Conservation (phyloP, 2,329 filamentous ascomycete species). For the Aureobasidium sp. region DNA sequence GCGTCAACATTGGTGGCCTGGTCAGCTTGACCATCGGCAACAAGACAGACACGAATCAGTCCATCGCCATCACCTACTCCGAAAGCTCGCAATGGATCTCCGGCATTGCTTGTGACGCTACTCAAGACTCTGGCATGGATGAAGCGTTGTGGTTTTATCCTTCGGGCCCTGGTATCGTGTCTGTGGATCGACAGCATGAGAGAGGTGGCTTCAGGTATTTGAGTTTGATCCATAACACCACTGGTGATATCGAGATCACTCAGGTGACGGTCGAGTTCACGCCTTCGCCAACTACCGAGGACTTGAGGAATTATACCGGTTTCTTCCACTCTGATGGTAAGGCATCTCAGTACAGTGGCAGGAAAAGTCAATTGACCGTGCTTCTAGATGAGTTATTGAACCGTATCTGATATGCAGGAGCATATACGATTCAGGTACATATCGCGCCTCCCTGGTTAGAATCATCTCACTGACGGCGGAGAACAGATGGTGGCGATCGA, state of each 20-base stretch:
- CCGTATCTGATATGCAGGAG: slow-evolving; percentile 36
- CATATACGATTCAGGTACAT: slow-evolving; percentile 21
- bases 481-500: slow-evolving; percentile 28
- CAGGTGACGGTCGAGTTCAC: slow-evolving; percentile 36
- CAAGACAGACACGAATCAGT: slow-evolving; percentile 26
- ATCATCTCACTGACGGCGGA: neutral
- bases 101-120: slow-evolving; percentile 37
- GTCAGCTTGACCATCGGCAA: slow-evolving; percentile 29
- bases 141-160: slow-evolving; percentile 40
- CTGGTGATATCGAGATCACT: slow-evolving; percentile 30
- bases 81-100: slow-evolving; percentile 43
- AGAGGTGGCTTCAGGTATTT: slow-evolving; percentile 41
- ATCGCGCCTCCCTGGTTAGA: neutral
- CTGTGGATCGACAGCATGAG: slow-evolving; percentile 32
- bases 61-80: slow-evolving; percentile 35
- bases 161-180: slow-evolving; percentile 32
- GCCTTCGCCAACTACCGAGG: slow-evolving; percentile 33
- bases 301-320: slow-evolving; percentile 30
- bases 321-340: slow-evolving; percentile 34
- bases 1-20: slow-evolving; percentile 33
- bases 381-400: slow-evolving; percentile 31
- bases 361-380: neutral
- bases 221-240: slow-evolving; percentile 36
- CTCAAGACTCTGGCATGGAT: slow-evolving; percentile 38
- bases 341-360: no score